A percentile compares a stretch with the other conserved stretches of the same genome.
Conservation (phyloP, 768 basidiomycete genomes). For the Scleroderma bovista region DNA sequence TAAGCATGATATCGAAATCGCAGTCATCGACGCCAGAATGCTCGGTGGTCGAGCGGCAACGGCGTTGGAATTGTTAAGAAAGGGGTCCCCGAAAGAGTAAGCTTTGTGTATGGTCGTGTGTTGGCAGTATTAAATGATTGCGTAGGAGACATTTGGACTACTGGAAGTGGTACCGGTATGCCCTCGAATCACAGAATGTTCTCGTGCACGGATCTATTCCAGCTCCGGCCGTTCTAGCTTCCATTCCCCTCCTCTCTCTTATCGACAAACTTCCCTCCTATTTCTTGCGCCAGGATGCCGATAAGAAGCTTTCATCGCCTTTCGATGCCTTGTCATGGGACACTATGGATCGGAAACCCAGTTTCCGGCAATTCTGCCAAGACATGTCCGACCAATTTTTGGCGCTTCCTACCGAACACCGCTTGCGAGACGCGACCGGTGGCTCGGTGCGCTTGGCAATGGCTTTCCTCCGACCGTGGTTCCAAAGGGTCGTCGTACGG, state of each 20-base stretch:
- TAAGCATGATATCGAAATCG: constrained; percentile 75
- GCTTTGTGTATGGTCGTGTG: constrained; percentile 18
- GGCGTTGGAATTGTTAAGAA: constrained; percentile 56
- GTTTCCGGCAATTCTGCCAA: constrained; percentile 67
- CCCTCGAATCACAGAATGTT: constrained; percentile 71
- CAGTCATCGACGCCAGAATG: constrained; percentile 66
- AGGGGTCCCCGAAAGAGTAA: constrained; percentile 51
- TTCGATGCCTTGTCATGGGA: constrained; percentile 48
- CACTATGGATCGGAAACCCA: constrained; percentile 51
- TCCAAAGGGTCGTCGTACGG: constrained; percentile 44
- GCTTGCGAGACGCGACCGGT: constrained; percentile 60
- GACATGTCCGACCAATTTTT: constrained; percentile 62
- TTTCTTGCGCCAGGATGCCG: constrained; percentile 39
- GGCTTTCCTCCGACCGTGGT: constrained; percentile 65
- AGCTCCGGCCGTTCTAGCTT: constrained; percentile 57
- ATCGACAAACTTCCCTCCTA: constrained; percentile 70
- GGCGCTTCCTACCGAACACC: constrained; percentile 46
- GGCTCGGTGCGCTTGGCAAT: constrained; percentile 65
- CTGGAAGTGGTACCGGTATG: constrained; percentile 74
- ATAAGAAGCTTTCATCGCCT: constrained; percentile 27
- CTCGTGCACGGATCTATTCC: constrained; percentile 69
- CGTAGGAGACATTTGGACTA: constrained; percentile 54
- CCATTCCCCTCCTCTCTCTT: constrained; percentile 60
- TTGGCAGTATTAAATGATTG: neutral
- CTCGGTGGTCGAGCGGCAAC: constrained; percentile 56